phyloP scores from a whole-genome alignment of 2,329 filamentous ascomycete species.

The Mycosphaerelloides madeirae region DNA sequence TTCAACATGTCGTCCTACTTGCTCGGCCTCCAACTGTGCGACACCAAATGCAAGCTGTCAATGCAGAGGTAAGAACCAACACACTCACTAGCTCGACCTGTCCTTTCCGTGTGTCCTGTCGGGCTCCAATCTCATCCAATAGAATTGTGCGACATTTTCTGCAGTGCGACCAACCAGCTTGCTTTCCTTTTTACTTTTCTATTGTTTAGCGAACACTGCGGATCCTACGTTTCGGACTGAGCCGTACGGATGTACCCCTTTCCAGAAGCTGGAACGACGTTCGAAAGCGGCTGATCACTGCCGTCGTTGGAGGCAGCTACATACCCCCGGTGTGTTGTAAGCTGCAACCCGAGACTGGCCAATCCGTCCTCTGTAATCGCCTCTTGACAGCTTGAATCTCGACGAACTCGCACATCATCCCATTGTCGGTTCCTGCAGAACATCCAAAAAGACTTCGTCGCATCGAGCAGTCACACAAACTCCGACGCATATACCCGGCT shows the following conservation, averaged over 20 bases:
- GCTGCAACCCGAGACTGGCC: constrained; percentile 4
- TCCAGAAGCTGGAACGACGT: constrained; percentile 12
- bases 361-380: constrained; percentile 10
- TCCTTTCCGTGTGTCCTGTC: constrained; percentile 3
- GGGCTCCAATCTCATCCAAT: constrained; percentile 16
- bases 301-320: constrained; percentile 13
- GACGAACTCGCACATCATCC: background rate
- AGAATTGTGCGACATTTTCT: constrained; percentile 28
- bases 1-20: background rate
- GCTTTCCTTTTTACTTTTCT: constrained; percentile 11
- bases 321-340: constrained; percentile 4
- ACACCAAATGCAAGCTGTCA: constrained; percentile 10
- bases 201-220: constrained; percentile 19
- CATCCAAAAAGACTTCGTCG: constrained; percentile 15
- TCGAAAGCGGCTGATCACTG: constrained; percentile 11
- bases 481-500: constrained; percentile 19
- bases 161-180: constrained; percentile 30
- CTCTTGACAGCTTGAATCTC: constrained; percentile 6
- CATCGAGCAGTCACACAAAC: constrained; percentile 3
- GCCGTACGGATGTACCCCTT: constrained; percentile 16
- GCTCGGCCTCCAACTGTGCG: constrained; percentile 4
- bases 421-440: constrained; percentile 13
- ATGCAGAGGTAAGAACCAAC: constrained; percentile 10
- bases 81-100: constrained; percentile 16
- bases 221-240: constrained; percentile 3